Evolutionary conservation across 129 eudicot species (phyloP).

Genomic region (Flaveria brownii): DNA sequence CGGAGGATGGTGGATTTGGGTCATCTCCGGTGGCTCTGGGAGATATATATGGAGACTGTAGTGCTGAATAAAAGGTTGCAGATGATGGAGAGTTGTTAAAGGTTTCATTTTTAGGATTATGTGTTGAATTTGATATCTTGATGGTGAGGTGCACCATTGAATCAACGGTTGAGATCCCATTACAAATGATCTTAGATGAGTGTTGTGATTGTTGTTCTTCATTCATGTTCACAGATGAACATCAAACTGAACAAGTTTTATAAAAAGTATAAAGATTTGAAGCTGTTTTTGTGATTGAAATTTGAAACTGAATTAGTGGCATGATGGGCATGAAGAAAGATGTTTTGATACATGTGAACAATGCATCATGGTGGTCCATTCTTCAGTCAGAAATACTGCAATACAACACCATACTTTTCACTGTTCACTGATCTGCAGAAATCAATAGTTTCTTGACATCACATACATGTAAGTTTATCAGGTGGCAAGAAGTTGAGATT

Average conservation of each 20-base stretch:
- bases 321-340: constrained; percentile 39
- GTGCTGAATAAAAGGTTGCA: constrained; percentile 86
- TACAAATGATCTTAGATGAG: constrained; percentile 13
- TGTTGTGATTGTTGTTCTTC: constrained; percentile 37
- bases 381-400: constrained; percentile 18
- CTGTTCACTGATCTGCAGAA: constrained; percentile 22
- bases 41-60: constrained; percentile 91
- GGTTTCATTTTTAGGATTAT: constrained; percentile 44
- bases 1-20: constrained; percentile 38
- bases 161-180: constrained; percentile 45
- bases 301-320: constrained; percentile 15
- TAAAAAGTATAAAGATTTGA: constrained; percentile 20
- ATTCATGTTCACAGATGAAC: constrained; percentile 30
- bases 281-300: constrained; percentile 25
- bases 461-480: constrained; percentile 21
- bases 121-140: constrained; percentile 53
- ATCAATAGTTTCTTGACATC: constrained; percentile 34
- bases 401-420: constrained; percentile 44
- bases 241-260: background rate
- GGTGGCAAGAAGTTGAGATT: constrained; percentile 19
- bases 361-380: constrained; percentile 55
- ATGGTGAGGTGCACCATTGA: constrained; percentile 53
- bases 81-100: constrained; percentile 61
- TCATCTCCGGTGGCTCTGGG: constrained; percentile 63
- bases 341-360: constrained; percentile 37